Evolutionary conservation across 164 flowering plant species (phyloP).

Genomic region (Tetrastigma voinierianum): DNA sequence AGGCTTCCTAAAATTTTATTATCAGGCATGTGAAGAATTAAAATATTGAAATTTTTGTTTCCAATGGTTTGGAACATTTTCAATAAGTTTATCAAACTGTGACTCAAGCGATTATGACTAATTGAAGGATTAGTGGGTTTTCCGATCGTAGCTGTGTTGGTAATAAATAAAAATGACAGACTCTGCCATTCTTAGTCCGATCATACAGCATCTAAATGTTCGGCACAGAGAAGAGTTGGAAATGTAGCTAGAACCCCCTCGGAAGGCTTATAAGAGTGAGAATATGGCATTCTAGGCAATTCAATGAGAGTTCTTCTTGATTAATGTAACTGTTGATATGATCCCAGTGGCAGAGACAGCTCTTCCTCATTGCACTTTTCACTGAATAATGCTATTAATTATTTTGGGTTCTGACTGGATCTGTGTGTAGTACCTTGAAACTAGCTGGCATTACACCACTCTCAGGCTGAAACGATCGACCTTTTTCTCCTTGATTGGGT

Average conservation of each 20-base stretch:
- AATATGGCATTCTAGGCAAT: constrained; percentile 73
- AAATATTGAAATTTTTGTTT: no score
- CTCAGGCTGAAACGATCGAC: constrained; percentile 72
- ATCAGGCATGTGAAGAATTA: no score
- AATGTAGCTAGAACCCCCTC: constrained; percentile 90
- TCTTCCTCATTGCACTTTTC: constrained; percentile 89
- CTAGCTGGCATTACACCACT: constrained; percentile 96
- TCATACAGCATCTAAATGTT: constrained; percentile 90
- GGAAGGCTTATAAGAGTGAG: constrained; percentile 73
- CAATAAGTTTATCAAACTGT: no score
- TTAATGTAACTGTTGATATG: no score
- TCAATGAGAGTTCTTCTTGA: no score
- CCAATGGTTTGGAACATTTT: no score
- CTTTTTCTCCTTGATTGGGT: constrained; percentile 85
- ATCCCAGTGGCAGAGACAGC: constrained; percentile 95
- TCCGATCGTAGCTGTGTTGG: no score
- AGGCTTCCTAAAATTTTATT: no score
- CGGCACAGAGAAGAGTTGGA: constrained; percentile 85
- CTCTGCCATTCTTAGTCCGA: constrained; percentile 85
- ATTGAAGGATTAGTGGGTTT: no score
- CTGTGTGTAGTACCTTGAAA: constrained; percentile 82
- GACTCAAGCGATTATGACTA: no score
- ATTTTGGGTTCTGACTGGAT: constrained; percentile 62
- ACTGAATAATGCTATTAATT: constrained; percentile 77
- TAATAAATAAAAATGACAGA: not conserved